Conservation (phyloP, 1,139 yeast species). For the Zygoascus sp. region DNA sequence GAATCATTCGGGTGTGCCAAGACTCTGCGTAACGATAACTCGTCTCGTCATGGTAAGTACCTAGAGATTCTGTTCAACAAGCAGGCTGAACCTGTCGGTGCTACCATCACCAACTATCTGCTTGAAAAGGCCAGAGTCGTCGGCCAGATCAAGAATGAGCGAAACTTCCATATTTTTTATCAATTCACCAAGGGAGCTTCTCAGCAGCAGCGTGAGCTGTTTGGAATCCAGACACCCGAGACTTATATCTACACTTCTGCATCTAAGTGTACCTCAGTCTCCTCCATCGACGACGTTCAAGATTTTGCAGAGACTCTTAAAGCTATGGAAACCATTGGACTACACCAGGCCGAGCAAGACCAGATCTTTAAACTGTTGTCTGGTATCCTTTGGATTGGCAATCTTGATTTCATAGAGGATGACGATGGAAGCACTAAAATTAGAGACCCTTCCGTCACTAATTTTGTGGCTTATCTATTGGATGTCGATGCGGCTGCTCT, state of each 20-base stretch:
- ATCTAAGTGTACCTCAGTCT: constrained; percentile 80
- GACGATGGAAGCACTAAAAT: constrained; percentile 81
- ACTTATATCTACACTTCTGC: constrained; percentile 85
- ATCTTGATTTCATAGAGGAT: constrained; percentile 67
- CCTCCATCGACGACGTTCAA: constrained; percentile 74
- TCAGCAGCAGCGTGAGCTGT: constrained; percentile 73
- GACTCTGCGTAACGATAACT: constrained; percentile 90
- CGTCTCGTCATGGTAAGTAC: constrained; percentile 97
- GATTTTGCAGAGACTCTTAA: constrained; percentile 77
- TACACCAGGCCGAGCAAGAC: constrained; percentile 78
- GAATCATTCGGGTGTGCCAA: constrained; percentile 99
- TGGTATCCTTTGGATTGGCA: constrained; percentile 91
- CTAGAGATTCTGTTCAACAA: constrained; percentile 84
- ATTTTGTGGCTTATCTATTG: constrained; percentile 86
- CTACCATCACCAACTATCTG: constrained; percentile 90
- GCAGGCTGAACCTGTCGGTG: constrained; percentile 85
- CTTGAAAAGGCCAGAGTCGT: constrained; percentile 95
- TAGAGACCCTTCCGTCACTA: constrained; percentile 81
- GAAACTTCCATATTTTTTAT: constrained; percentile 95
- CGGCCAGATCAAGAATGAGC: constrained; percentile 83
- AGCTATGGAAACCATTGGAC: constrained; percentile 87
- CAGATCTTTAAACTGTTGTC: constrained; percentile 82
- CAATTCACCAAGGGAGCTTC: constrained; percentile 93
- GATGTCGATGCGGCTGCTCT: constrained; percentile 72
- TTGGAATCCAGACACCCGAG: constrained; percentile 91